Evolutionary conservation across 73 alveolate species (phyloP).

Genomic region (Blepharisma japonicum): DNA sequence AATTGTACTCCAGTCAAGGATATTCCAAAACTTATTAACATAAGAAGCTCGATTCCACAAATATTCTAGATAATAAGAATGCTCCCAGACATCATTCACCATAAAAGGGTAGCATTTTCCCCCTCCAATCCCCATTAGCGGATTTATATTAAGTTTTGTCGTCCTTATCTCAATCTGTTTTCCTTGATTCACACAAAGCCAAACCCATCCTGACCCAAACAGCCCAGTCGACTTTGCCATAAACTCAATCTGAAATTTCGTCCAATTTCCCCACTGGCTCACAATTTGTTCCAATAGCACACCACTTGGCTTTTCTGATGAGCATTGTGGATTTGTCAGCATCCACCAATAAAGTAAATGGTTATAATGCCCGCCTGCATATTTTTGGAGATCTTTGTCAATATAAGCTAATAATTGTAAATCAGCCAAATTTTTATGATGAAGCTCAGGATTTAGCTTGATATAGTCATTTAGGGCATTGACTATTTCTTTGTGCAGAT

Average conservation of each 20-base stretch:
- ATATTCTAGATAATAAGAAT: slow-evolving; percentile 19
- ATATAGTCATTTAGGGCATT: no score
- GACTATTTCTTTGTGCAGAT: no score
- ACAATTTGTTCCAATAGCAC: not conserved
- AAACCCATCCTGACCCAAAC: slow-evolving; percentile 18
- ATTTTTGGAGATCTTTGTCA: not conserved
- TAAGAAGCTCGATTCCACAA: not conserved
- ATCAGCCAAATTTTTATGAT: no score
- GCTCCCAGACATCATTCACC: slow-evolving; percentile 13
- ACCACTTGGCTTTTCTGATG: not conserved
- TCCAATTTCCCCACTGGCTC: slow-evolving; percentile 7
- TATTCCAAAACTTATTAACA: slow-evolving; percentile 18
- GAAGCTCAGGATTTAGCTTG: no score
- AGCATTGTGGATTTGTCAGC: not conserved
- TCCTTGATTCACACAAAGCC: not conserved
- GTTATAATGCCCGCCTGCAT: slow-evolving; percentile 17
- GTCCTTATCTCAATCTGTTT: not conserved
- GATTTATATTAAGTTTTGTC: not conserved
- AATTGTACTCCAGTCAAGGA: not conserved
- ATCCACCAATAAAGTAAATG: slow-evolving; percentile 15
- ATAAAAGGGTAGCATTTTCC: not conserved
- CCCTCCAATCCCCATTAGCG: not conserved
- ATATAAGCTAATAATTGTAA: no score
- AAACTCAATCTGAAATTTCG: not conserved
- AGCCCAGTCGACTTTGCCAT: not conserved